phyloP scores from a whole-genome alignment of 2,329 filamentous ascomycete species.

The Beauveria brongniartii region DNA sequence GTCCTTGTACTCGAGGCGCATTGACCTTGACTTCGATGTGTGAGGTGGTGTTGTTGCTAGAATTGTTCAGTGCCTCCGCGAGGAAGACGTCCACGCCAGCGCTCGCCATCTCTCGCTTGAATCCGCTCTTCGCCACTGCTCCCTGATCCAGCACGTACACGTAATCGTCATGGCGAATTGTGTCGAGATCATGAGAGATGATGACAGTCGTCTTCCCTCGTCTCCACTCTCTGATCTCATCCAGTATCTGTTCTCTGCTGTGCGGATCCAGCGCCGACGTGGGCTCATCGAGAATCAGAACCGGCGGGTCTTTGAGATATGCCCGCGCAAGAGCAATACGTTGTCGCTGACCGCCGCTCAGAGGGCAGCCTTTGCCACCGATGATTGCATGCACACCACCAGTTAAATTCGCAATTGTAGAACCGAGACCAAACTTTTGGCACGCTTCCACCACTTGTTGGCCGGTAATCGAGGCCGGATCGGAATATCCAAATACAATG shows the following conservation, averaged over 20 bases:
- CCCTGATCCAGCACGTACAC: slow-evolving; percentile 73
- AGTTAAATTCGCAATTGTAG: slow-evolving; percentile 58
- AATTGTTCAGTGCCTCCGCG: neutral
- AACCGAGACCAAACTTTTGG: slow-evolving; percentile 59
- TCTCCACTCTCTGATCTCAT: slow-evolving; percentile 70
- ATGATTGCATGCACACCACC: slow-evolving; percentile 64
- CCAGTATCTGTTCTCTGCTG: slow-evolving; percentile 60
- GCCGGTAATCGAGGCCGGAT: slow-evolving; percentile 39
- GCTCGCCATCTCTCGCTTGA: slow-evolving; percentile 41
- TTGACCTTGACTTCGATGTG: slow-evolving; percentile 1
- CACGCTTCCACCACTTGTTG: slow-evolving; percentile 54
- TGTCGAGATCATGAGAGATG: slow-evolving; percentile 81
- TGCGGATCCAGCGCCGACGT: slow-evolving; percentile 79
- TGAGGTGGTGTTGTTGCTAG: neutral
- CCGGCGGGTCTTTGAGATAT: slow-evolving; percentile 63
- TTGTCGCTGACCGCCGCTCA: slow-evolving; percentile 35
- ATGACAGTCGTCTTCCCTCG: slow-evolving; percentile 78
- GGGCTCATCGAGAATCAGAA: slow-evolving; percentile 82
- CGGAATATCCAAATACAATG: slow-evolving; percentile 59
- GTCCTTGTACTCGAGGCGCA: neutral
- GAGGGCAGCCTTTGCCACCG: slow-evolving; percentile 31
- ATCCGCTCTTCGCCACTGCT: slow-evolving; percentile 59
- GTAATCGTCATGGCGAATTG: slow-evolving; percentile 65
- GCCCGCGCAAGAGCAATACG: slow-evolving; percentile 74
- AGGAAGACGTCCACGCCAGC: neutral